Evolutionary conservation across 1,139 yeast species (phyloP), one percentile per base, ranked within the genome.

Genomic region (Yamadazyma taylorii): DNA sequence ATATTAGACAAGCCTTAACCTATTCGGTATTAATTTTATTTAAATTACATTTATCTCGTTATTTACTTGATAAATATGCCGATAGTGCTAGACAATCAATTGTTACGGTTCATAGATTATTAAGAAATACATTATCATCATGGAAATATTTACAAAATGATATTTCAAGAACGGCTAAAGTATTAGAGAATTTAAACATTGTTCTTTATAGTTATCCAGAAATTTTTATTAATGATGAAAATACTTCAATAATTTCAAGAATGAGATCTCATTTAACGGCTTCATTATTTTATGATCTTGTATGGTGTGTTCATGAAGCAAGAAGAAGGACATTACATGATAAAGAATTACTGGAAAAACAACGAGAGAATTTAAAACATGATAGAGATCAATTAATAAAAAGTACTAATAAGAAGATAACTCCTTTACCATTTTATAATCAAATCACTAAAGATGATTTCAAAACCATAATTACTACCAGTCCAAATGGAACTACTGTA

Each of bases 231-330:
- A 51, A 53, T 30, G 56, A 55, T 35, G 64, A 56, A 17, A 56
- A 55, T 24, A 58, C 57, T 31, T 89, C 94, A 13, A 85, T 90
- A 23, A 85, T 90, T 34, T 78, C 87, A 1, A 72, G 94, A 40
- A 90, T 89, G 95, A 74, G 97, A 52, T 86, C 96, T 0, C 97
- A 90, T 61, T 69, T 90, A 51, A 86, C 96, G 0, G 96, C 95
- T 0, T 88, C 96, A 0, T 63, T 90, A 39, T 90, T 90, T 53
- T 90, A 90, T 57, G 97, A 90, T 60, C 72, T 90, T 40, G 92
- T 90, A 14, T 89, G 96, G 92, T 86, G 95, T 56, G 86, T 90
- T 34, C 97, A 90, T 59, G 97, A 90, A 56, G 96, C 96, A 0
- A 72, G 95, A 57, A 72, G 97, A 55, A 68, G 95, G 42, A 79